Percentiles rank a stretch among this genome's conserved stretches.
Evolutionary conservation across 163 green algal genomes (phyloP).

Genomic region (Chloroidium sp.): DNA sequence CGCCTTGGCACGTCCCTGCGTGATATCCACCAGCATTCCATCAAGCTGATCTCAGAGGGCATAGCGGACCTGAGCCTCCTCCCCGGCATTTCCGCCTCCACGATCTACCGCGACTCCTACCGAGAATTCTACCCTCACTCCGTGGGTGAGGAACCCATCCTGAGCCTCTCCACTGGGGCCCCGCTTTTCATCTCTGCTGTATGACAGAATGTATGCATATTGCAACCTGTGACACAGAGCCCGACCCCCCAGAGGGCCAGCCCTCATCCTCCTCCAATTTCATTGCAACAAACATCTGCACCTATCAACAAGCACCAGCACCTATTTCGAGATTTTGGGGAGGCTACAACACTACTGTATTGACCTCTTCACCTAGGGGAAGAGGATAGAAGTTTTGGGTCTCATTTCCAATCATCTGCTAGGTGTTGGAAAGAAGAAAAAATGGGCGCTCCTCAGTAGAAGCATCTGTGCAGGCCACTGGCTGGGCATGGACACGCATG

Average conservation of each 20-base stretch:
- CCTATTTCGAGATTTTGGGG: too few species aligned
- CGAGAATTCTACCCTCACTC: constrained; percentile 47
- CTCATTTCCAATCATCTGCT: too few species aligned
- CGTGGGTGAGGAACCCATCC: constrained; percentile 18
- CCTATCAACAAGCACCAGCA: too few species aligned
- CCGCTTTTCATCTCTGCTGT: background rate
- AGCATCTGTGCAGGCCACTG: constrained; percentile 52
- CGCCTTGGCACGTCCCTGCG: constrained; percentile 44
- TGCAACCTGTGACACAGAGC: background rate
- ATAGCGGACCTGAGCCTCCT: constrained; percentile 41
- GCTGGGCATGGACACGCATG: constrained; percentile 78
- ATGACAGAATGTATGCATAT: constrained; percentile 6
- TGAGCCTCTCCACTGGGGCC: too few species aligned
- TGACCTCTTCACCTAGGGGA: too few species aligned
- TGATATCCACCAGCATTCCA: constrained; percentile 44
- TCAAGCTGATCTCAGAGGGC: constrained; percentile 44
- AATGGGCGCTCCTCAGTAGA: too few species aligned
- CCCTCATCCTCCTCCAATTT: too few species aligned
- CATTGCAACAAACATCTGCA: too few species aligned
- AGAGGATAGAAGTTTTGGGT: too few species aligned
- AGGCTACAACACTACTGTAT: too few species aligned
- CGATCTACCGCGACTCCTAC: constrained; percentile 14
- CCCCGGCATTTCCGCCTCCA: background rate
- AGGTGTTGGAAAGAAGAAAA: too few species aligned
- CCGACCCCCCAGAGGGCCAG: too few species aligned